These are phyloP conservation scores for Spiraea crenata DNA, from an alignment of 331 rosid species.

Conservation along the genomic window DNA sequence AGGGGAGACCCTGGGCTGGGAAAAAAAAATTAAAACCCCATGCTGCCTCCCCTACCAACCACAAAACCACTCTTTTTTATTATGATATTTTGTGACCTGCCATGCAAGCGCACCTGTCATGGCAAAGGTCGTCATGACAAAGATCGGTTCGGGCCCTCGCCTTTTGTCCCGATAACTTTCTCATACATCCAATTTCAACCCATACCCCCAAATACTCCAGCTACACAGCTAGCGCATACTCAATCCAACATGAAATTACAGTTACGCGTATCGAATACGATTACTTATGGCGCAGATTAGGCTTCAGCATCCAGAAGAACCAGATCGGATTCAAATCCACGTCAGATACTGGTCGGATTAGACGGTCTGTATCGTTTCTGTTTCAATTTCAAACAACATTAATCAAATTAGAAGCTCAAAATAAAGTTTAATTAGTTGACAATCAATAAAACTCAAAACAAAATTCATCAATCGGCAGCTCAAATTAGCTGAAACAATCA, in stretches of 20 bases:
- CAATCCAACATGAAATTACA: constrained; percentile 9
- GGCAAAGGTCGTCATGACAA: constrained; percentile 97
- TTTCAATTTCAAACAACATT: neutral
- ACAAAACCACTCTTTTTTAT: constrained; percentile 42
- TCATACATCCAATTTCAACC: constrained; percentile 40
- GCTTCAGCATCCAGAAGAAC: neutral
- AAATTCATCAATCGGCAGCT: too few species aligned
- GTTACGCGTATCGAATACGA: neutral
- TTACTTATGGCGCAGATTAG: neutral
- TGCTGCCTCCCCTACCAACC: constrained; percentile 63
- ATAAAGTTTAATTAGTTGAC: too few species aligned
- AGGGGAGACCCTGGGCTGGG: constrained; percentile 65
- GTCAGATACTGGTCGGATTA: neutral
- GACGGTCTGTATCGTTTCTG: neutral
- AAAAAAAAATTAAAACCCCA: constrained; percentile 39
- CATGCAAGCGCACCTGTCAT: constrained; percentile 99
- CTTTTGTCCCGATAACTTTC: constrained; percentile 40
- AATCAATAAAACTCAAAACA: too few species aligned
- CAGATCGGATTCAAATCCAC: neutral
- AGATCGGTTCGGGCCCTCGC: constrained; percentile 39
- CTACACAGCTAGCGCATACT: neutral
- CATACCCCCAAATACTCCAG: neutral
- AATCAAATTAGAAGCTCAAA: neutral
- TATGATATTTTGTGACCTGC: constrained; percentile 73
- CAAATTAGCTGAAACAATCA: too few species aligned